Conservation (phyloP, 2,329 filamentous ascomycete genomes). For the Cytospora piceicola region DNA sequence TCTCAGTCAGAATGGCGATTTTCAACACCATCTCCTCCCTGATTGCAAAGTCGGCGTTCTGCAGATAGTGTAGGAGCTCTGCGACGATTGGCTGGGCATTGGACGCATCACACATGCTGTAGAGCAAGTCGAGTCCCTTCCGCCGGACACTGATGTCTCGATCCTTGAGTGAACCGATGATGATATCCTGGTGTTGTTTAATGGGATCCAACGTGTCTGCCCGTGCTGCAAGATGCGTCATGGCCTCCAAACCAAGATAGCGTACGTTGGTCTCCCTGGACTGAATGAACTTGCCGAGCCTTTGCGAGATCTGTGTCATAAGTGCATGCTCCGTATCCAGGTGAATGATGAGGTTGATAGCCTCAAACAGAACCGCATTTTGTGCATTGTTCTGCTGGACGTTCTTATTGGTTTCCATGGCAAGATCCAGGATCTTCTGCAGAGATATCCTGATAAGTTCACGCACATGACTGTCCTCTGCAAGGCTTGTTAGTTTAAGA, state of each 20-base stretch:
- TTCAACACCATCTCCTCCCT: conserved; percentile 99
- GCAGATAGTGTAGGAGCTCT: conserved; percentile 90
- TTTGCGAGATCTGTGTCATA: conserved; percentile 93
- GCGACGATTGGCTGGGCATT: conserved; percentile 93
- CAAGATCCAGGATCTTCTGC: conserved; percentile 86
- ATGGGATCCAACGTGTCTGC: conserved; percentile 95
- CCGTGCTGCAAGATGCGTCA: conserved; percentile 95
- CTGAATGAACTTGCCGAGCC: conserved; percentile 93
- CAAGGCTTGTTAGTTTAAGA: conserved; percentile 33
- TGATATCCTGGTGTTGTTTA: conserved; percentile 96
- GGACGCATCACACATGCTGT: conserved; percentile 99
- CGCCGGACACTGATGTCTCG: conserved; percentile 95
- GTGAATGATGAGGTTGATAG: conserved; percentile 97
- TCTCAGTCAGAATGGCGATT: conserved; percentile 96
- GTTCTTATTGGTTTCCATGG: conserved; percentile 94
- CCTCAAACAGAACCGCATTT: conserved; percentile 96
- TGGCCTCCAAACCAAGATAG: conserved; percentile 93
- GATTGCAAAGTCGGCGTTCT: conserved; percentile 96
- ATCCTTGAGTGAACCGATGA: conserved; percentile 90
- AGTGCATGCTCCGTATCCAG: conserved; percentile 91
- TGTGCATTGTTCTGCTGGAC: conserved; percentile 99
- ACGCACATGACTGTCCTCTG: conserved; percentile 89
- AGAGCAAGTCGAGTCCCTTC: conserved; percentile 92
- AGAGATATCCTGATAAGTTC: conserved; percentile 90
- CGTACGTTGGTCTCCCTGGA: conserved; percentile 96